phyloP scores from a whole-genome alignment of 2,329 filamentous ascomycete genomes.

The Alternaria conjuncta region DNA sequence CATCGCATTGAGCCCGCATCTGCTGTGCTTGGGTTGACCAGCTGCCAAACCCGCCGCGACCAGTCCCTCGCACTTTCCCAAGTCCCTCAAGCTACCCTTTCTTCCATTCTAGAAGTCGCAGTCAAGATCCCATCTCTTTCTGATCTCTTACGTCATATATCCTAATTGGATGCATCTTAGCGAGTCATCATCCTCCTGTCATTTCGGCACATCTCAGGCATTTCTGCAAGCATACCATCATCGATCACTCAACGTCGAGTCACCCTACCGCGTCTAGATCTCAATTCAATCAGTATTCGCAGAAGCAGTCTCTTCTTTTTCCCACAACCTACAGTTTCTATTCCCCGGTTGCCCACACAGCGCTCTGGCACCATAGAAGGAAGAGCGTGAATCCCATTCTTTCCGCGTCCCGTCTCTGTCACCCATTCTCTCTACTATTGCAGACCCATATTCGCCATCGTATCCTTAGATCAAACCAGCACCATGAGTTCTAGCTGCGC shows the following conservation, averaged over 20 bases:
- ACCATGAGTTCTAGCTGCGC: no score
- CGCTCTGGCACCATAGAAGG: no score
- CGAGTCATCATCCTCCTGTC: neutral
- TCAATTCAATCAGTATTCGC: neutral
- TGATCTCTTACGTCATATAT: neutral
- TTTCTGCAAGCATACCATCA: neutral
- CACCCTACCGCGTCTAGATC: neutral
- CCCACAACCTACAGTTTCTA: no score
- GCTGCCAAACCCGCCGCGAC: neutral
- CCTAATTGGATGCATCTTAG: neutral
- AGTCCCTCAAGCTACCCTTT: neutral
- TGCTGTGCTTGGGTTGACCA: conserved; percentile 24
- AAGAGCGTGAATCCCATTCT: no score
- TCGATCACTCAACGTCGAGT: neutral
- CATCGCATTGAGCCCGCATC: conserved; percentile 14
- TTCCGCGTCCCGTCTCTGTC: no score
- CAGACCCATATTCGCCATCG: no score
- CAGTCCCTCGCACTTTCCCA: neutral
- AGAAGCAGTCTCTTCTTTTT: no score
- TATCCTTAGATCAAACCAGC: no score
- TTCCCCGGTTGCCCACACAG: no score
- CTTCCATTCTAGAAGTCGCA: neutral
- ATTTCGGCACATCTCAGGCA: neutral
- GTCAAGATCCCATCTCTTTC: neutral
- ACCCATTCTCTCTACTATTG: no score